Percentiles rank a stretch among this genome's conserved stretches.
These are phyloP conservation scores for Naganishia kalamii DNA, from an alignment of 768 basidiomycete species.

Conservation along the genomic window DNA sequence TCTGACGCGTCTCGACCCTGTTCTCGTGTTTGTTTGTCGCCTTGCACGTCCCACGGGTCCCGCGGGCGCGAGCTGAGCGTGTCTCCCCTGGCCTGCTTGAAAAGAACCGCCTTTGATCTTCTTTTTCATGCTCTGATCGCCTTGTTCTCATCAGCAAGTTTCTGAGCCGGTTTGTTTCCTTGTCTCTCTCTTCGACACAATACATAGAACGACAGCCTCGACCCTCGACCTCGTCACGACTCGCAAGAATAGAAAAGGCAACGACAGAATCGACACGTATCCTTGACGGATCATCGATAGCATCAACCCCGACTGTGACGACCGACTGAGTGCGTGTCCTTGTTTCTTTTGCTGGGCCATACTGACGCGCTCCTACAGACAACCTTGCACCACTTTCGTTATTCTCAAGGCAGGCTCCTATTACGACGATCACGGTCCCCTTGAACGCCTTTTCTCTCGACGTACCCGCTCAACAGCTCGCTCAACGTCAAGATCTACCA, in stretches of 20 bases:
- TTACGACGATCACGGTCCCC: background rate
- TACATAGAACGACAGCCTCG: slow-evolving; percentile 5
- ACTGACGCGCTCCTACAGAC: background rate
- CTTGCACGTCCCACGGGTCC: too few relatives aligned
- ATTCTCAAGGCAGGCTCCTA: background rate
- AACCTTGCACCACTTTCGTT: background rate
- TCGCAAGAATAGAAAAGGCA: slow-evolving; percentile 5
- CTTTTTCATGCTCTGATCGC: background rate
- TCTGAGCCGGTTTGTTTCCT: background rate
- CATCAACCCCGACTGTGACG: background rate
- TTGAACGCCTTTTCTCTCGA: background rate
- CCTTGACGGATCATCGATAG: slow-evolving; percentile 6
- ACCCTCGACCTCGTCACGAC: background rate
- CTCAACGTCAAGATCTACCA: background rate
- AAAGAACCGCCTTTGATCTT: background rate
- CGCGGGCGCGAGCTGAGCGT: too few relatives aligned
- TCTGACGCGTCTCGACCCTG: background rate
- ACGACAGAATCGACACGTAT: slow-evolving; percentile 4
- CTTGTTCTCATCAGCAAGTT: background rate
- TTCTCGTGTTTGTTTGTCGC: too few relatives aligned
- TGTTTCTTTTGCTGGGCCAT: too few relatives aligned
- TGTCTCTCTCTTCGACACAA: background rate
- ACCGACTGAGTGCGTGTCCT: background rate
- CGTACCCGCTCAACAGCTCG: background rate
- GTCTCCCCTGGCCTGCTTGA: background rate